Conservation (phyloP, 1,139 yeast species). For the Geotrichum armillariae region DNA sequence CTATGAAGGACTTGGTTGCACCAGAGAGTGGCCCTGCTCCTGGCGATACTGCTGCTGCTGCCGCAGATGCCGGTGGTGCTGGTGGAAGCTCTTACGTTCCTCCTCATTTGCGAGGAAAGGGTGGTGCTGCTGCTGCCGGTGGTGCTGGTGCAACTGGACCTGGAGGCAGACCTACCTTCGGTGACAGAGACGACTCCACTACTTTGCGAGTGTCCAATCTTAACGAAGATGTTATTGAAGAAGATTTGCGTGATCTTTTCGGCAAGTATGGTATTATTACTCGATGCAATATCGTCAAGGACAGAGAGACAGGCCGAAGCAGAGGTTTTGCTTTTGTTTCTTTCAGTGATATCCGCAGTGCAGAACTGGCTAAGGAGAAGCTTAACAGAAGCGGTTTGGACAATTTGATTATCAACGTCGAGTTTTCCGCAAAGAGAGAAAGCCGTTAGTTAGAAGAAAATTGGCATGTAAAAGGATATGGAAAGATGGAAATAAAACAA, state of each 20-base stretch:
- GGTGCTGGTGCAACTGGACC: conserved; percentile 30
- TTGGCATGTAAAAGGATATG: no score
- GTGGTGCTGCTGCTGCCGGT: conserved; percentile 55
- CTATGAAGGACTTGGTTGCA: conserved; percentile 88
- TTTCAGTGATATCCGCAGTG: conserved; percentile 65
- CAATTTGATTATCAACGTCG: conserved; percentile 69
- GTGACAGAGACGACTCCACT: conserved; percentile 74
- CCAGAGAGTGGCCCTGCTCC: conserved; percentile 43
- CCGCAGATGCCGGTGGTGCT: conserved; percentile 33
- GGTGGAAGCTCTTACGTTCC: conserved; percentile 63
- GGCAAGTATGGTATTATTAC: conserved; percentile 65
- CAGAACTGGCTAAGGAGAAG: conserved; percentile 74
- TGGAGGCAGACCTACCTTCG: no score
- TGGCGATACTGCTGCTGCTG: conserved; percentile 35
- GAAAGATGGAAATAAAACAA: no score
- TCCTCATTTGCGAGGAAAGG: conserved; percentile 68
- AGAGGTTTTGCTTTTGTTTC: conserved; percentile 98
- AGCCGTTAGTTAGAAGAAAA: no score
- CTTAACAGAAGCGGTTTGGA: conserved; percentile 92
- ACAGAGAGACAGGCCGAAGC: conserved; percentile 91
- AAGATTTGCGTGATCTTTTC: conserved; percentile 72
- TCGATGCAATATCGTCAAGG: conserved; percentile 83
- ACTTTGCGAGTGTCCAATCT: conserved; percentile 92
- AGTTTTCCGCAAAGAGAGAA: conserved; percentile 36
- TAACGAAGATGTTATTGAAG: conserved; percentile 83